A percentile compares a stretch with the other conserved stretches of the same genome.
Evolutionary conservation across 75 land plant species (phyloP).

Genomic region (Pseudotsuga menziesii): DNA sequence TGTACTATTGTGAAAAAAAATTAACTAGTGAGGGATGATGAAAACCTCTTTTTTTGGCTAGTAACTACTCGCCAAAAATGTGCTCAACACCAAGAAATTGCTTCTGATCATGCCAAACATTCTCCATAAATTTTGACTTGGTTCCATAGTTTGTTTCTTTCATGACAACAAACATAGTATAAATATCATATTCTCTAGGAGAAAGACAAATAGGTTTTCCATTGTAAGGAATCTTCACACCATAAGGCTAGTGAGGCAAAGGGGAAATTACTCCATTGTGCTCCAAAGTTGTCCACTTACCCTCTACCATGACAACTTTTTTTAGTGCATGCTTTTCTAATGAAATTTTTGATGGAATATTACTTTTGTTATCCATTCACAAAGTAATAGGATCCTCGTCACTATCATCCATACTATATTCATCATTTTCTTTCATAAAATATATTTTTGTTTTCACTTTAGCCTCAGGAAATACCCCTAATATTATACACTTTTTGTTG

Average conservation of each 20-base stretch:
- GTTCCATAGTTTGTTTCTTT: slow-evolving; percentile 79
- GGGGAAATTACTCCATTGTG: slow-evolving; percentile 95
- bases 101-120: slow-evolving; percentile 88
- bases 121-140: slow-evolving; percentile 56
- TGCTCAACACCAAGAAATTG: slow-evolving; percentile 29
- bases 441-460: slow-evolving; percentile 15
- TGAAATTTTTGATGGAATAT: slow-evolving; percentile 14
- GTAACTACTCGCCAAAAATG: too few species aligned
- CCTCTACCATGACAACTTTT: slow-evolving; percentile 46
- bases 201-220: slow-evolving; percentile 75
- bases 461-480: slow-evolving; percentile 10
- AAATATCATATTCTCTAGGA: slow-evolving; percentile 91
- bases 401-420: slow-evolving; percentile 4
- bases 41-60: too few species aligned
- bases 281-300: slow-evolving; percentile 80
- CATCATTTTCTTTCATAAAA: slow-evolving; percentile 7
- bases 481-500: slow-evolving; percentile 32
- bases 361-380: background rate
- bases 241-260: slow-evolving; percentile 76
- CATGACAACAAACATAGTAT: slow-evolving; percentile 97
- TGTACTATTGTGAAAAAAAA: too few species aligned
- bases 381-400: too few species aligned
- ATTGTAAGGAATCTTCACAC: slow-evolving; percentile 81
- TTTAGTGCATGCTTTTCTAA: slow-evolving; percentile 28
- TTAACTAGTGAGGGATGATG: too few species aligned